Percentiles rank a stretch among this genome's conserved stretches.
Conservation (phyloP, 768 basidiomycete species). For the Pulveroboletus sp. region DNA sequence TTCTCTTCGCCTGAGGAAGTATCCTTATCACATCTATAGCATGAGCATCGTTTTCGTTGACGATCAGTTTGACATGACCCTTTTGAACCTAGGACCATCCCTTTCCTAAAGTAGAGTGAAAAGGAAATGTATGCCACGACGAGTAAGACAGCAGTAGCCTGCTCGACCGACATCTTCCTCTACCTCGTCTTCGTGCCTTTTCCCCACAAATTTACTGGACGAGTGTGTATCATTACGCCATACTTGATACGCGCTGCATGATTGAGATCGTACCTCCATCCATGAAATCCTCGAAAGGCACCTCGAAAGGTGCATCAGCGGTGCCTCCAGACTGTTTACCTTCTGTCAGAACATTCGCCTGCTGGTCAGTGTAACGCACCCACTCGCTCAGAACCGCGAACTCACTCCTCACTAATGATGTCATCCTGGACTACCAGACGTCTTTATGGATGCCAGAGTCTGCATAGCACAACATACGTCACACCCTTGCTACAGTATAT, state of each 20-base stretch:
- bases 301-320: constrained; percentile 14
- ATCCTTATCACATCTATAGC: constrained; percentile 22
- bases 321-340: not conserved
- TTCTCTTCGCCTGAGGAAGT: constrained; percentile 21
- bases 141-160: constrained; percentile 23
- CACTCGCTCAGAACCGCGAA: too few relatives aligned
- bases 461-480: too few relatives aligned
- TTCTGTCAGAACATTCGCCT: not conserved
- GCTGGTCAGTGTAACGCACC: too few relatives aligned
- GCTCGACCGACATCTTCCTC: constrained; percentile 19
- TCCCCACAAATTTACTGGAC: constrained; percentile 24
- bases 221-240: not conserved
- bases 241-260: not conserved
- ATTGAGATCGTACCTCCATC: constrained; percentile 16
- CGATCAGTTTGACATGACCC: constrained; percentile 21
- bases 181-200: constrained; percentile 15
- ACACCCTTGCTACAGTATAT: too few relatives aligned
- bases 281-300: constrained; percentile 26
- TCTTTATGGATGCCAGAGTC: too few relatives aligned
- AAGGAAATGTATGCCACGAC: constrained; percentile 12
- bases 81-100: constrained; percentile 20
- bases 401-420: too few relatives aligned
- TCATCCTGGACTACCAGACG: too few relatives aligned
- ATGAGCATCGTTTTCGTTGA: constrained; percentile 9
- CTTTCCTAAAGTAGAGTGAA: not conserved